Conservation (phyloP, 768 basidiomycete species). For the Steccherinum ochraceum region DNA sequence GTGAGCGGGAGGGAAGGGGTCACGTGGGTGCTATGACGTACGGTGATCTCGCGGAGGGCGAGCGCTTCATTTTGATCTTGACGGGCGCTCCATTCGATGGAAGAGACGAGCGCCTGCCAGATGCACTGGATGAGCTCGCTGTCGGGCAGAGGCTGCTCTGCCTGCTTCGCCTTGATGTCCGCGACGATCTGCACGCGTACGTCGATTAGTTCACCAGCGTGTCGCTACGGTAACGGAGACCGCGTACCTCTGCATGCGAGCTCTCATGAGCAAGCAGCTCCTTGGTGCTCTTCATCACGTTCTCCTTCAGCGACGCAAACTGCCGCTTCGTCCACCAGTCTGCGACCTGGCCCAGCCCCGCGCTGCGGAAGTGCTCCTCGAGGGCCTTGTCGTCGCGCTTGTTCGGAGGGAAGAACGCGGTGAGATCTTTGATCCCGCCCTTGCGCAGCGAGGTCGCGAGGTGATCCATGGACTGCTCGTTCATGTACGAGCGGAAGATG, state of each 20-base stretch:
- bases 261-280: constrained; percentile 70
- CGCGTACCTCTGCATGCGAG: constrained; percentile 55
- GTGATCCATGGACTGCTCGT: constrained; percentile 85
- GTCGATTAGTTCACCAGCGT: not conserved
- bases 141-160: constrained; percentile 80
- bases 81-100: constrained; percentile 83
- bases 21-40: constrained; percentile 30
- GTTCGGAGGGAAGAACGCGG: constrained; percentile 82
- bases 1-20: not conserved
- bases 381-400: constrained; percentile 69
- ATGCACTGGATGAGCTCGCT: constrained; percentile 81
- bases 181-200: constrained; percentile 54
- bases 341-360: constrained; percentile 68
- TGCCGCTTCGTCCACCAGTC: constrained; percentile 96
- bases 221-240: not conserved
- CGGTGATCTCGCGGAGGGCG: constrained; percentile 83
- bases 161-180: constrained; percentile 64
- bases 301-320: constrained; percentile 74
- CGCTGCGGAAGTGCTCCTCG: constrained; percentile 84
- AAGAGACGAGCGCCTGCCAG: constrained; percentile 87
- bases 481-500: constrained; percentile 77
- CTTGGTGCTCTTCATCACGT: constrained; percentile 60
- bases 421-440: constrained; percentile 79
- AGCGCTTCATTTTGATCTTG: constrained; percentile 90
- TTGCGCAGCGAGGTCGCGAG: constrained; percentile 76